These are phyloP conservation scores for Saccharomycopsis phalli DNA, from an alignment of 1,139 yeast species.

Conservation along the genomic window DNA sequence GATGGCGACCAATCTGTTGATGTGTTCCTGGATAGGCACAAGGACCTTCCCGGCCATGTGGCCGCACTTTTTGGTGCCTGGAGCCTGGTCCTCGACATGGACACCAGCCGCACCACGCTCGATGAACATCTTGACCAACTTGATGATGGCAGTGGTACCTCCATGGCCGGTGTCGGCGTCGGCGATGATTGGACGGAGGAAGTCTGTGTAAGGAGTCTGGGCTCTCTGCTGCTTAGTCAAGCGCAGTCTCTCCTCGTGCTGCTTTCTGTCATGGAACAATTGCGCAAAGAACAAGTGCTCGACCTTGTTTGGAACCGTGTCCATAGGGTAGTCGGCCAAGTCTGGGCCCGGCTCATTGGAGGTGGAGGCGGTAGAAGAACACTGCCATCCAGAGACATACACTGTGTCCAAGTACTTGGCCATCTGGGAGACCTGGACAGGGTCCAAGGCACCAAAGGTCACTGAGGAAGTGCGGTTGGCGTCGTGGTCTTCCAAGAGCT, in stretches of 20 bases:
- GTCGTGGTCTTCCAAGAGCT: conserved; percentile 34
- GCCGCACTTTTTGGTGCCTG: conserved; percentile 61
- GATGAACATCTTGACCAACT: conserved; percentile 52
- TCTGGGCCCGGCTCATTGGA: conserved; percentile 55
- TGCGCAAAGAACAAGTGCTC: conserved; percentile 53
- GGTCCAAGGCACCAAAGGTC: conserved; percentile 56
- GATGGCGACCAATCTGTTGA: conserved; percentile 48
- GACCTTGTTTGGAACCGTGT: conserved; percentile 59
- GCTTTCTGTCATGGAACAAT: conserved; percentile 45
- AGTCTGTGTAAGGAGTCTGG: conserved; percentile 33
- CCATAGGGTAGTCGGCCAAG: conserved; percentile 57
- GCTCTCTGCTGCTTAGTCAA: conserved; percentile 26
- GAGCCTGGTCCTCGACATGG: conserved; percentile 56
- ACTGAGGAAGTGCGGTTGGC: conserved; percentile 40
- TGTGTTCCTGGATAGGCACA: conserved; percentile 52
- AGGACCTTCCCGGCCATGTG: conserved; percentile 55
- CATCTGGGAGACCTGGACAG: conserved; percentile 51
- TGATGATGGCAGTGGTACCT: conserved; percentile 57
- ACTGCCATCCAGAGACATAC: conserved; percentile 58
- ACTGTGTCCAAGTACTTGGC: conserved; percentile 47
- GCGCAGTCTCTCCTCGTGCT: conserved; percentile 37
- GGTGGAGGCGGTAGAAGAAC: conserved; percentile 42
- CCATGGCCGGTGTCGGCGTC: conserved; percentile 67
- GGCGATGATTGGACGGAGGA: conserved; percentile 53
- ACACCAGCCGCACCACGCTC: conserved; percentile 61